Evolutionary conservation across 2,329 filamentous ascomycete species (phyloP).

Genomic region (Ustulina deusta): DNA sequence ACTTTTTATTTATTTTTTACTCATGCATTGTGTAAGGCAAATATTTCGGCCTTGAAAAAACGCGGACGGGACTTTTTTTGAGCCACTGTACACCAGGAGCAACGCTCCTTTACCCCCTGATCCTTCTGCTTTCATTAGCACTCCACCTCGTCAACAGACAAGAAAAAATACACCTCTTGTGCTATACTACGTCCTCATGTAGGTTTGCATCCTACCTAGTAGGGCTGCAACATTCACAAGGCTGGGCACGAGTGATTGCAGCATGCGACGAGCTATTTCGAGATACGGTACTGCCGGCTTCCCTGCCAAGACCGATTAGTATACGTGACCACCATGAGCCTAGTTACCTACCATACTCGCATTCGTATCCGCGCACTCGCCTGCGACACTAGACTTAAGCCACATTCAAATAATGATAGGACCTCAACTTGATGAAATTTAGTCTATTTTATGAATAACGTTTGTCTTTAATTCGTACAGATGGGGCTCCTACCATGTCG

Average conservation of each 20-base stretch:
- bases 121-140: neutral
- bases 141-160: neutral
- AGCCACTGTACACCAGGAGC: too few species aligned
- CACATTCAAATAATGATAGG: neutral
- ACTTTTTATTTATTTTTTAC: too few species aligned
- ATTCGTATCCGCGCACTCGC: neutral
- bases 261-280: neutral
- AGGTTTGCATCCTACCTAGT: neutral
- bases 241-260: neutral
- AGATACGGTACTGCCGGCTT: neutral
- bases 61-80: too few species aligned
- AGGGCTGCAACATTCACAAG: neutral
- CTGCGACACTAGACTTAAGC: neutral
- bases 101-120: slow-evolving; percentile 13
- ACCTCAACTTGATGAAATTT: neutral
- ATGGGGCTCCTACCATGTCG: neutral
- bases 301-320: neutral
- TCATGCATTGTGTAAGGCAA: too few species aligned
- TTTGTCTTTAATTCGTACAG: neutral
- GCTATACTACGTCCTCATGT: neutral
- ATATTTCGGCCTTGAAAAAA: too few species aligned
- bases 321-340: neutral
- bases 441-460: neutral
- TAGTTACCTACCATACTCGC: neutral
- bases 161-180: neutral